A percentile compares a stretch with the other conserved stretches of the same genome.
phyloP scores from a whole-genome alignment of 2,329 filamentous ascomycete genomes.

The Xylaria sp. region DNA sequence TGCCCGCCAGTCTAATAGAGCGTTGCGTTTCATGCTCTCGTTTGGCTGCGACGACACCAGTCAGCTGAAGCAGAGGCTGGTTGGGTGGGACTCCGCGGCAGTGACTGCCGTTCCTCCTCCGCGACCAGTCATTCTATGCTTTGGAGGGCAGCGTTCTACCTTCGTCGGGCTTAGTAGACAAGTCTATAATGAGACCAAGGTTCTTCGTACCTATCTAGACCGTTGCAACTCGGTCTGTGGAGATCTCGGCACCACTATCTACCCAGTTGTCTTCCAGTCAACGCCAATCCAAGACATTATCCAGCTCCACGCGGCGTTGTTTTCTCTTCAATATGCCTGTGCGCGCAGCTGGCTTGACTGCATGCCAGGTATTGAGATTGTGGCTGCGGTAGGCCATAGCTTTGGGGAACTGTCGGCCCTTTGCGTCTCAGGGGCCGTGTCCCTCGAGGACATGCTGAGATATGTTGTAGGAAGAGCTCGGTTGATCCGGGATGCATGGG shows the following conservation, averaged over 20 bases:
- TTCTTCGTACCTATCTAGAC: slow-evolving; percentile 20
- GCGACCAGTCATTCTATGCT: slow-evolving; percentile 40
- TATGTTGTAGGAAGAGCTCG: slow-evolving; percentile 35
- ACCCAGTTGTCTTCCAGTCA: slow-evolving; percentile 37
- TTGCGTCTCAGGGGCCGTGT: slow-evolving; percentile 39
- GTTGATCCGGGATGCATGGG: slow-evolving; percentile 39
- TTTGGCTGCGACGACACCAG: too few relatives aligned
- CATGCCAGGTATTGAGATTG: slow-evolving; percentile 33
- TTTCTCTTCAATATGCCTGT: slow-evolving; percentile 43
- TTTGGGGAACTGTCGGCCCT: slow-evolving; percentile 47
- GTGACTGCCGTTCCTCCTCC: too few relatives aligned
- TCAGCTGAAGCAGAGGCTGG: too few relatives aligned
- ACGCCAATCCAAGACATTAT: slow-evolving; percentile 29
- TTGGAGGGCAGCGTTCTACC: slow-evolving; percentile 37
- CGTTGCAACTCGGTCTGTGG: slow-evolving; percentile 11
- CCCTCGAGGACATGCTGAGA: slow-evolving; percentile 37
- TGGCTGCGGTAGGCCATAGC: slow-evolving; percentile 43
- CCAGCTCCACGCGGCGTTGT: slow-evolving; percentile 42
- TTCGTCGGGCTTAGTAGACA: slow-evolving; percentile 34
- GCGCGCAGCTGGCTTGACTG: slow-evolving; percentile 41
- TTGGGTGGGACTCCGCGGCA: too few relatives aligned
- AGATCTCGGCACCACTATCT: slow-evolving; percentile 31
- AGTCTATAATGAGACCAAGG: slow-evolving; percentile 1
- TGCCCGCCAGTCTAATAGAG: too few relatives aligned
- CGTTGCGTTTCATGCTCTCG: too few relatives aligned